Percentiles rank a stretch among this genome's conserved stretches.
phyloP scores from a whole-genome alignment of 768 basidiomycete genomes.

The Myochromella boudieri region DNA sequence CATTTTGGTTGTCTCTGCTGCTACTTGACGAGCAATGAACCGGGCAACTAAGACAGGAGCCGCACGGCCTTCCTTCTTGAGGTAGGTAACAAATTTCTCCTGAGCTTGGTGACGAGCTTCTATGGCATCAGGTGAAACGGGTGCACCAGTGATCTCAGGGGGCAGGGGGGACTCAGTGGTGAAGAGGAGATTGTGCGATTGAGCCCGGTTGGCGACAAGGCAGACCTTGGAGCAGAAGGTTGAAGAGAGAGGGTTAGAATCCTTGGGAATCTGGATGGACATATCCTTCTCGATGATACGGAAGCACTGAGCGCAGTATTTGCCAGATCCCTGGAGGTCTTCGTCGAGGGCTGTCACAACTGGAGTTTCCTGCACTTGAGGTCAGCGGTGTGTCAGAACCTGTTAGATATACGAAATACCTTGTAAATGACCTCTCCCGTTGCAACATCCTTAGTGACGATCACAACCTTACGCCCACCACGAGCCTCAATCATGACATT shows the following conservation, averaged over 20 bases:
- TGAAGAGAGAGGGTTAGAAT: constrained; percentile 51
- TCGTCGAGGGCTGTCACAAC: constrained; percentile 69
- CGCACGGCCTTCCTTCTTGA: constrained; percentile 46
- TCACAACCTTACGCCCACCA: constrained; percentile 49
- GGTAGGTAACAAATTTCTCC: constrained; percentile 50
- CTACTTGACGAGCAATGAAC: constrained; percentile 72
- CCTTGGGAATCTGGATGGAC: constrained; percentile 41
- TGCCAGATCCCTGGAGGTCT: constrained; percentile 67
- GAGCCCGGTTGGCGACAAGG: constrained; percentile 49
- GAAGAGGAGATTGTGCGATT: constrained; percentile 73
- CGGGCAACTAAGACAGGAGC: constrained; percentile 63
- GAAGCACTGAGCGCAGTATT: constrained; percentile 75
- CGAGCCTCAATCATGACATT: constrained; percentile 62
- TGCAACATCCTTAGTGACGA: constrained; percentile 65
- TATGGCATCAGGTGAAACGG: constrained; percentile 27
- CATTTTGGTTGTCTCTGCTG: constrained; percentile 61
- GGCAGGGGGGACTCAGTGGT: constrained; percentile 64
- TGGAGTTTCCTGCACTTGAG: constrained; percentile 62
- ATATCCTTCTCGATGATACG: constrained; percentile 49
- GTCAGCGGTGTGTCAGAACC: constrained; percentile 2
- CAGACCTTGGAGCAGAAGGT: constrained; percentile 77
- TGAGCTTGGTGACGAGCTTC: constrained; percentile 61
- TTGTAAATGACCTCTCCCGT: constrained; percentile 78
- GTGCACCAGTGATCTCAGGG: constrained; percentile 31
- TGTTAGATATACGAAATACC: constrained; percentile 34